Base-by-base conservation (phyloP, 2,329 filamentous ascomycete species). In the Colletotrichum lini region DNA sequence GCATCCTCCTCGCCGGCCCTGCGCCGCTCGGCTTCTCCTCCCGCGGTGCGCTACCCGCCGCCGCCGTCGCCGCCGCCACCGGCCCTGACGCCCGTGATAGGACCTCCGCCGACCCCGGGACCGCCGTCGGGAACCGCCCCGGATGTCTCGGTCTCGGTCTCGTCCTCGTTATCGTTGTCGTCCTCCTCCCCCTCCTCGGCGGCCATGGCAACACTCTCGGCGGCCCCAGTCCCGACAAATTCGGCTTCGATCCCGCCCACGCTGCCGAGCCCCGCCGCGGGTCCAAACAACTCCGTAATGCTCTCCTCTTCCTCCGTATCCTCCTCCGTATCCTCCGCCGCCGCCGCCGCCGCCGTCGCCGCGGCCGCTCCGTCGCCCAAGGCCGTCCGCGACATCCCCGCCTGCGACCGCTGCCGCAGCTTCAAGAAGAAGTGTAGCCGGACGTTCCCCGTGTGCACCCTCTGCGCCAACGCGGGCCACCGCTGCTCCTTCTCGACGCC, bases 371-470 rank as follows among this genome's bases (percentile, higher is more conserved):
- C 64, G 2, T 76, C 77, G 64, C 74, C 77, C 59, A 75, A 78
- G 52, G 74, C 75, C 21, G 66, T 72, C 57, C 76, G 74, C 64
- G 61, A 74, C 66, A 77, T 76, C 38, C 76, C 76, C 62, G 79
- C 83, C 15, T 85, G 84, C 73, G 81, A 84, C 63, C 79, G 83
- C 47, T 85, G 83, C 74, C 82, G 83, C 56, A 80, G 77, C 72
- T 83, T 84, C 75, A 85, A 85, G 76, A 85, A 85, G 78, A 84
- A 82, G 68, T 85, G 84, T 74, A 84, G 81, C 56, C 79, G 82
- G 47, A 83, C 82, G 1, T 80, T 81, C 72, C 83, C 80, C 30
- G 77, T 77, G 16, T 85, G 84, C 74, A 78, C 79, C 5, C 77
- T 83, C 1, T 85, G 83, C 72, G 78, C 79, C 57, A 79, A 76